Evolutionary conservation across 2,329 filamentous ascomycete genomes (phyloP).

Genomic region (Cladorrhinum sp.): DNA sequence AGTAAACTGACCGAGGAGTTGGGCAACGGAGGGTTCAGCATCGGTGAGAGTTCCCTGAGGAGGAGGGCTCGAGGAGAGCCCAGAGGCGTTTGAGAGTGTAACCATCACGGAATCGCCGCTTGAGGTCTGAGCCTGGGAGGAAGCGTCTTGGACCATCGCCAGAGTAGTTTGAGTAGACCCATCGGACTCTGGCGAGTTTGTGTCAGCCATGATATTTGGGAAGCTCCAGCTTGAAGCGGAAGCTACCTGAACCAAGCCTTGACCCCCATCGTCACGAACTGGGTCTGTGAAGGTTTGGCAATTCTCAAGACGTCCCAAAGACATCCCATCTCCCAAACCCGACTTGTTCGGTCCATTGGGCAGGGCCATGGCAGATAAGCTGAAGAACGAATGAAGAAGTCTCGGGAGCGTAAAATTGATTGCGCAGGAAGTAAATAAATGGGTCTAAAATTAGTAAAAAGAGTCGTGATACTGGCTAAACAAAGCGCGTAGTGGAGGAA

Average conservation of each 20-base stretch:
- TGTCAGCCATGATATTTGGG: not conserved
- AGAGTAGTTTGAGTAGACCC: not conserved
- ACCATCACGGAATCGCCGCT: not conserved
- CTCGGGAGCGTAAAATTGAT: not conserved
- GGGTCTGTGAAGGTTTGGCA: not conserved
- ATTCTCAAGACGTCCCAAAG: not conserved
- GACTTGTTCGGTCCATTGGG: not conserved
- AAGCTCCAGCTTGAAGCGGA: constrained; percentile 12
- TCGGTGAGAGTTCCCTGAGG: not conserved
- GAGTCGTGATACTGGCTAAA: not conserved
- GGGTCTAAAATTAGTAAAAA: not conserved
- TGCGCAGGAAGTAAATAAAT: not conserved
- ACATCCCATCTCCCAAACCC: not conserved
- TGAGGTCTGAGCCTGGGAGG: not conserved
- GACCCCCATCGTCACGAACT: not conserved
- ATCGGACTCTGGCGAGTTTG: not conserved
- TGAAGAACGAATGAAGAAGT: not conserved
- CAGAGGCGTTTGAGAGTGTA: not conserved
- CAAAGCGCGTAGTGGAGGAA: not conserved
- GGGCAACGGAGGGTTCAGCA: not conserved
- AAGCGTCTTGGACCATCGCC: not conserved
- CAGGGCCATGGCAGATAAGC: not conserved
- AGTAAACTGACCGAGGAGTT: no score
- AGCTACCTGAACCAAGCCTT: not conserved
- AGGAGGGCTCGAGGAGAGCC: not conserved